Evolutionary conservation across 176 grass and related monocot genomes (phyloP).

Genomic region (Pontederia paniculata): DNA sequence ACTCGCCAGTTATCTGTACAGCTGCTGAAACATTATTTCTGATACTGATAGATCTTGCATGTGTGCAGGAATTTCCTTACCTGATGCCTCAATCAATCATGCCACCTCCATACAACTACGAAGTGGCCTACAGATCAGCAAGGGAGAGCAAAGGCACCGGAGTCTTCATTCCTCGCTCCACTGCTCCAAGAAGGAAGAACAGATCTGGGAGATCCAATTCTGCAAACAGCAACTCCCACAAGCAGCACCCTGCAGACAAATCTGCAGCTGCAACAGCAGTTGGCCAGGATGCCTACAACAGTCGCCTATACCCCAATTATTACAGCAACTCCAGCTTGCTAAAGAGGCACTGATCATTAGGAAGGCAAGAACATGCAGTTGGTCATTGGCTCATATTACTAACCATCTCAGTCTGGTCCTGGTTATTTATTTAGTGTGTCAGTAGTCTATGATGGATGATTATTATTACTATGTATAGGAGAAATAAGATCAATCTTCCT

Average conservation of each 20-base stretch:
- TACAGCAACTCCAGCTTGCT: no score
- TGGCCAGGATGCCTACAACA: neutral
- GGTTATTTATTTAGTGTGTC: no score
- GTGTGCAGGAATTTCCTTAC: conserved; percentile 17
- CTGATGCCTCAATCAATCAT: conserved; percentile 21
- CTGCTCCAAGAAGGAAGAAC: conserved; percentile 29
- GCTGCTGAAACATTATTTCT: no score
- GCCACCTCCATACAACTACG: conserved; percentile 17
- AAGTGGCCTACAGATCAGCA: conserved; percentile 8
- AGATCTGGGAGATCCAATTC: conserved; percentile 13
- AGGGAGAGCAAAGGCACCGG: conserved; percentile 37
- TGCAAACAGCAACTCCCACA: conserved; percentile 19
- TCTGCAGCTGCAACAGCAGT: conserved; percentile 1
- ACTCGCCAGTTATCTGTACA: no score
- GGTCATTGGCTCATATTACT: no score
- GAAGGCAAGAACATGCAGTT: no score
- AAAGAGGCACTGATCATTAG: no score
- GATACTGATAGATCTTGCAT: neutral
- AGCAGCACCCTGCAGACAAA: neutral
- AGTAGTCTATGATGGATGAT: no score
- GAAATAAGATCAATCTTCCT: no score
- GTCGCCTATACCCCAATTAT: no score
- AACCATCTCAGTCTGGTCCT: no score
- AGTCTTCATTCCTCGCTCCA: conserved; percentile 40
- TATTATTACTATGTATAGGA: no score